Evolutionary conservation across 2,329 filamentous ascomycete species (phyloP).

Genomic region (Teratosphaeria pseudoeucalypti): DNA sequence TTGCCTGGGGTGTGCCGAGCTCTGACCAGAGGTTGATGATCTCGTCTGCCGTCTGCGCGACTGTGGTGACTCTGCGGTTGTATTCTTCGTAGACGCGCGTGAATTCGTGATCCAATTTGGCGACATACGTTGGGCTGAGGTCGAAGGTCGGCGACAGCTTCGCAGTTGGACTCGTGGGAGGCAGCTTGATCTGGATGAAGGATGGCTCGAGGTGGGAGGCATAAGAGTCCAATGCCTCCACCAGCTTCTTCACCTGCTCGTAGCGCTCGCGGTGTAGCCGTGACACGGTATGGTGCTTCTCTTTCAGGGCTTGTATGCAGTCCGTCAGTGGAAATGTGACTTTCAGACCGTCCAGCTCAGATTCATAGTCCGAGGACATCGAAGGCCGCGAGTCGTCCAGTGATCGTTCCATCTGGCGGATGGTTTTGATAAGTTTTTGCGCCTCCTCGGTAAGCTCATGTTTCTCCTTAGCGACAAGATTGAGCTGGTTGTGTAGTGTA

Average conservation of each 20-base stretch:
- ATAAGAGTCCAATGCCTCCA: slow-evolving; percentile 87
- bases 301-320: slow-evolving; percentile 71
- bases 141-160: slow-evolving; percentile 76
- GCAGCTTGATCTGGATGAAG: slow-evolving; percentile 76
- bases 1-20: slow-evolving; percentile 83
- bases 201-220: slow-evolving; percentile 87
- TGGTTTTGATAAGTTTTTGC: slow-evolving; percentile 69
- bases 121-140: slow-evolving; percentile 80
- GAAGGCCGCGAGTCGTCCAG: slow-evolving; percentile 64
- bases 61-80: slow-evolving; percentile 64
- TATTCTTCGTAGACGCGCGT: slow-evolving; percentile 95
- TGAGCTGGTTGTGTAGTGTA: slow-evolving; percentile 81
- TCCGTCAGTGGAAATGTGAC: slow-evolving; percentile 74
- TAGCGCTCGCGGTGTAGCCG: slow-evolving; percentile 83
- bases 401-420: slow-evolving; percentile 87
- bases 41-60: slow-evolving; percentile 66
- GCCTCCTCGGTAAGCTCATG: slow-evolving; percentile 84
- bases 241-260: slow-evolving; percentile 92
- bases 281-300: slow-evolving; percentile 72
- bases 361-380: slow-evolving; percentile 46
- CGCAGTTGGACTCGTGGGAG: slow-evolving; percentile 67
- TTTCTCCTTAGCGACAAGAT: slow-evolving; percentile 78
- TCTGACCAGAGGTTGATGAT: slow-evolving; percentile 95
- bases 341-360: slow-evolving; percentile 54
- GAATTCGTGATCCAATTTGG: slow-evolving; percentile 80